phyloP scores from a whole-genome alignment of 1,139 yeast genomes.

The Kodamaea anthophila region DNA sequence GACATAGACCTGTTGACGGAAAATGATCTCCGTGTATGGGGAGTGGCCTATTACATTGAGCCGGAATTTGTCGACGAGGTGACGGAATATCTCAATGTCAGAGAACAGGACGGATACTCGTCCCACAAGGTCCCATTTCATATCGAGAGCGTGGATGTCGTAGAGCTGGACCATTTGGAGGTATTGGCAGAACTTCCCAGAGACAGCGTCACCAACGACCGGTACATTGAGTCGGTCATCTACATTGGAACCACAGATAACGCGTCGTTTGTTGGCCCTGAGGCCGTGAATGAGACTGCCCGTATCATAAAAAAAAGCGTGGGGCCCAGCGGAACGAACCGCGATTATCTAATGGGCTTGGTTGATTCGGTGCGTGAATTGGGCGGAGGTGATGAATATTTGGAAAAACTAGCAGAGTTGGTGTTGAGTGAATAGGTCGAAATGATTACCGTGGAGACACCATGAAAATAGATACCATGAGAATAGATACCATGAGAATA shows the following conservation, averaged over 20 bases:
- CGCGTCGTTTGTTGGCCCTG: conserved; percentile 82
- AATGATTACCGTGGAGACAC: too few relatives aligned
- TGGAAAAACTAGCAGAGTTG: conserved; percentile 17
- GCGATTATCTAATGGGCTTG: conserved; percentile 59
- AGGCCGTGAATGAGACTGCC: conserved; percentile 53
- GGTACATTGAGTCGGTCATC: conserved; percentile 52
- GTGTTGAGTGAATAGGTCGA: too few relatives aligned
- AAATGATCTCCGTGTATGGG: conserved; percentile 60
- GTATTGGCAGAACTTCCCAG: conserved; percentile 14
- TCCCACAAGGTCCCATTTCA: conserved; percentile 64
- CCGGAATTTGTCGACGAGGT: conserved; percentile 58
- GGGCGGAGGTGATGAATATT: conserved; percentile 18
- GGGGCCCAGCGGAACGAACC: conserved; percentile 82
- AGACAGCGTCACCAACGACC: conserved; percentile 27
- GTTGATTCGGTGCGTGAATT: conserved; percentile 47
- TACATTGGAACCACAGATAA: conserved; percentile 83
- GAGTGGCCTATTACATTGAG: conserved; percentile 80
- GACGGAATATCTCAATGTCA: conserved; percentile 59
- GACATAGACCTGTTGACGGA: conserved; percentile 19
- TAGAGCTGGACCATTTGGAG: conserved; percentile 5
- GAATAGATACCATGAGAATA: too few relatives aligned
- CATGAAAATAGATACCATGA: too few relatives aligned
- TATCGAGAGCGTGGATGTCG: conserved; percentile 28
- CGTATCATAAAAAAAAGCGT: conserved; percentile 43
- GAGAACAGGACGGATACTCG: conserved; percentile 89